Evolutionary conservation across 1,284 basidiomycete species (phyloP), one percentile per base, ranked within the genome.

Genomic region (Leccinum insolens): DNA sequence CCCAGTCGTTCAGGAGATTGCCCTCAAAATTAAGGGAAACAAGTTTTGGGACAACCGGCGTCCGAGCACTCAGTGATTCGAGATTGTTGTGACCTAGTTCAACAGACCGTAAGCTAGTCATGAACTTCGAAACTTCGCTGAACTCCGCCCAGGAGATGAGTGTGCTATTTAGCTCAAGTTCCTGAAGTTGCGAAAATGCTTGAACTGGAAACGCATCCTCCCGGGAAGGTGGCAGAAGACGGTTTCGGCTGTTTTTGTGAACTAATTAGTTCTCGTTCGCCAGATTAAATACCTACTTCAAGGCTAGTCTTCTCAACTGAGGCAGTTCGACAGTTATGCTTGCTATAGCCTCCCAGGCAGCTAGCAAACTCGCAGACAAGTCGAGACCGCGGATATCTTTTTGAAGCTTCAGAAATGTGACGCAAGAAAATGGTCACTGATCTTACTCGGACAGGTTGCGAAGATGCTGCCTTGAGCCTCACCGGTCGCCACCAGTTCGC

Each of bases 51-150:
- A 81, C 72, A 14, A 67, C 62, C 11, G 70, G 64, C 44, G 72
- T 63, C 65, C 63, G 60, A 41, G 71, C 68, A 31, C 73, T 74
- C 65, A 90, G 79, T 17, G 73, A 74, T 25, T 76, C 73, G 57
- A 95, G 79, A 25, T 77, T 74, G 76, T 98, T 98, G 79, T 90
- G 88, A 7, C 95, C 95, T 65, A 95, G 78, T 79, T 97, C 92
- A 5, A 96, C 81, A 2, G 83, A 74, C 58, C 81, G 81, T 28
- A 99, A 80, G 25, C 77, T 78, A 0, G 90, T 88, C 82, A 97
- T 91, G 41, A 78, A 82, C 60, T 69, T 73, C 7, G 85, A 83
- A 34, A 92, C 79, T 15, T 72, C 68, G 66, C 83, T 79, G 81
- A 93, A 87, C 71, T 93, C 89, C 46, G 75, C 72, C 95, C 95